Base-by-base conservation (phyloP, 306 rosid genomes). In the Lagenaria siceraria region DNA sequence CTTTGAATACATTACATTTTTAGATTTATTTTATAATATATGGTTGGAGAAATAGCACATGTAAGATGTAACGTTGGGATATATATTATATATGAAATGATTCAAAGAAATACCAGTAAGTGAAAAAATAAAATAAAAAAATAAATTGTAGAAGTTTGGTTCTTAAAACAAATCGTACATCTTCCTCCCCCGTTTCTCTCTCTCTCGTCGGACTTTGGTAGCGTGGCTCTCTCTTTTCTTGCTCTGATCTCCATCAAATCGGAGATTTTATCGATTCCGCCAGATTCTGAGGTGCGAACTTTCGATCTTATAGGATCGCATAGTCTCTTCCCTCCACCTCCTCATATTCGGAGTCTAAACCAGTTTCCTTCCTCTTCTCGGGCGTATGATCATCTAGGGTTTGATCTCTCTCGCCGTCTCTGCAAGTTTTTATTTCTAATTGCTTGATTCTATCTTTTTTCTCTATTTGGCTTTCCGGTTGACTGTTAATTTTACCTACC, bases 211-310 rank as follows among this genome's bases (percentile, higher is more conserved):
- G 56, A 43, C 55, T 43, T 69, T 21, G 4, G 29, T 35, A 22
- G 65, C 70, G 76, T 51, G 24, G 46, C 25, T 62, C 65, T 33
- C 64, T 42, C 65, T n/a, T 25, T n/a, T 49, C 76, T 22, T 22
- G 35, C 27, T 33, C 76, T 46, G 46, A 46, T 18, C 25, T 55
- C 17, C 42, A 25, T 5, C 73, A 35, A 78, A 68, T 54, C 75
- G 38, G 85, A 83, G 53, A 68, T 82, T 84, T 75, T n/a, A 40
- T 78, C 22, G 12, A 42, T 60, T 69, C 76, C 42, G 35, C 69
- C 80, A 22, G 48, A 63, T 19, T 56, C 33, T 42, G 71, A 80
- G 87, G 85, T 79, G 29, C 64, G 25, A 14, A 33, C 56, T 27
- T 8, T 48, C 19, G 49, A 27, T 53, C 56, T 27, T 1, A 56